Percentiles rank a stretch among this genome's conserved stretches.
These are phyloP conservation scores for Aspergillus pseudoterreus DNA, from an alignment of 2,329 filamentous ascomycete species.

Conservation along the genomic window DNA sequence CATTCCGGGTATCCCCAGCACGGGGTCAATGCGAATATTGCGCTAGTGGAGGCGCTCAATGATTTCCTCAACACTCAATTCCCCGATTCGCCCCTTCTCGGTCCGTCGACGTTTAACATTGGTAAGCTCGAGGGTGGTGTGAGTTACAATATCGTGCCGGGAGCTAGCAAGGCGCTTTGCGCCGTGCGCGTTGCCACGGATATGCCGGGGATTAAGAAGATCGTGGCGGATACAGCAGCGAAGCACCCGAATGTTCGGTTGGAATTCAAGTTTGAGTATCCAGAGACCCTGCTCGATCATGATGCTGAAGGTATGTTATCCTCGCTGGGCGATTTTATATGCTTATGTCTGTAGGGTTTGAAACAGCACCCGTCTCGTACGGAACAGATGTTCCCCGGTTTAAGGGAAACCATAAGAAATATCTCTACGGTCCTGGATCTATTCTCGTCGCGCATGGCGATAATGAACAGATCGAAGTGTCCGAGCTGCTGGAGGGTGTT, in stretches of 20 bases:
- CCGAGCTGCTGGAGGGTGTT: slow-evolving; percentile 39
- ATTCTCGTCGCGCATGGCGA: slow-evolving; percentile 39
- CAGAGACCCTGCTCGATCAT: slow-evolving; percentile 38
- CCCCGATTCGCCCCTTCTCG: slow-evolving; percentile 36
- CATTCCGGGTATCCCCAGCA: slow-evolving; percentile 38
- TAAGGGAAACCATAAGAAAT: slow-evolving; percentile 29
- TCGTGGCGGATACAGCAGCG: slow-evolving; percentile 30
- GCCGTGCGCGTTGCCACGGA: slow-evolving; percentile 38
- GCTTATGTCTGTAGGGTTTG: slow-evolving; percentile 26
- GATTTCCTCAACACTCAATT: slow-evolving; percentile 19
- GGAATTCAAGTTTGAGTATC: slow-evolving; percentile 35
- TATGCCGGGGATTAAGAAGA: slow-evolving; percentile 30
- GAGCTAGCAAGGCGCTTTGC: slow-evolving; percentile 38
- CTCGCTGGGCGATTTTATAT: neutral
- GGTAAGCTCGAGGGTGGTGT: slow-evolving; percentile 39
- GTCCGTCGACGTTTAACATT: slow-evolving; percentile 39
- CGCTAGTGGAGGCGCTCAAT: slow-evolving; percentile 30
- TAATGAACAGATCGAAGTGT: slow-evolving; percentile 34
- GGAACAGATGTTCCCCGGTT: slow-evolving; percentile 41
- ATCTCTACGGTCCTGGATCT: slow-evolving; percentile 40
- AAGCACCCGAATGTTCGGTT: slow-evolving; percentile 32
- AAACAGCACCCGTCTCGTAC: slow-evolving; percentile 34
- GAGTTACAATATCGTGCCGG: slow-evolving; percentile 39
- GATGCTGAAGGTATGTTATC: slow-evolving; percentile 22
- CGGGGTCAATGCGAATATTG: slow-evolving; percentile 30